Conservation (phyloP, 768 basidiomycete genomes). For the Gloeostereum incarnatum region DNA sequence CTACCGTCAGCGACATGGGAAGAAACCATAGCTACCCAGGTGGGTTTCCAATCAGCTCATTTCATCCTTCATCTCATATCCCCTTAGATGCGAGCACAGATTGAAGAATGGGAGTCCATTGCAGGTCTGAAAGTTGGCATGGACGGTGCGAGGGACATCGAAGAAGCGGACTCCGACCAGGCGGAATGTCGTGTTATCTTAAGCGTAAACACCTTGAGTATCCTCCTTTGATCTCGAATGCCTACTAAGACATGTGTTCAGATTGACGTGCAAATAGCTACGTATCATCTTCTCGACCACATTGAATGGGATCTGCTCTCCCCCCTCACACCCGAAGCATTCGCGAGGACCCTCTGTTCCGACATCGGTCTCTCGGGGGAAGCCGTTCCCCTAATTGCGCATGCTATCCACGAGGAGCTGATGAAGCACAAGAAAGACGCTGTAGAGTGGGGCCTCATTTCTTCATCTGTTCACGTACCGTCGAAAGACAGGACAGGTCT, state of each 20-base stretch:
- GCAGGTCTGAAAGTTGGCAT: constrained; percentile 68
- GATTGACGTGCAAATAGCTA: constrained; percentile 97
- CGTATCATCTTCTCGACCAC: constrained; percentile 85
- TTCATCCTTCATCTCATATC: too few relatives aligned
- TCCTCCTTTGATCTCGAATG: neutral
- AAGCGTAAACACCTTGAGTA: constrained; percentile 40
- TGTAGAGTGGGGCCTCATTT: constrained; percentile 88
- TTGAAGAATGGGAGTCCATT: constrained; percentile 84
- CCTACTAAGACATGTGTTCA: constrained; percentile 19
- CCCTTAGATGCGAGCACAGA: constrained; percentile 86
- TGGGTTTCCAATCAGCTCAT: too few relatives aligned
- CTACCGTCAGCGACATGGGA: constrained; percentile 59
- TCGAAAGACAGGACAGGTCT: constrained; percentile 75
- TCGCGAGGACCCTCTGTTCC: constrained; percentile 67
- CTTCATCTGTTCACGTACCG: constrained; percentile 35
- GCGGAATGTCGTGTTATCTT: constrained; percentile 77
- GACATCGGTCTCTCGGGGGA: constrained; percentile 89
- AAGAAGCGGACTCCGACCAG: constrained; percentile 38
- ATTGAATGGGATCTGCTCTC: constrained; percentile 99
- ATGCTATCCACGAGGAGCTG: constrained; percentile 93
- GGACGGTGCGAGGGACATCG: constrained; percentile 42
- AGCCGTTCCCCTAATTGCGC: constrained; percentile 80
- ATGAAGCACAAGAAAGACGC: constrained; percentile 93
- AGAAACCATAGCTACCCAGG: constrained; percentile 73
- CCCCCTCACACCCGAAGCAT: constrained; percentile 79